Conservation (phyloP, 2,329 filamentous ascomycete species). For the Apiospora pterosperma region DNA sequence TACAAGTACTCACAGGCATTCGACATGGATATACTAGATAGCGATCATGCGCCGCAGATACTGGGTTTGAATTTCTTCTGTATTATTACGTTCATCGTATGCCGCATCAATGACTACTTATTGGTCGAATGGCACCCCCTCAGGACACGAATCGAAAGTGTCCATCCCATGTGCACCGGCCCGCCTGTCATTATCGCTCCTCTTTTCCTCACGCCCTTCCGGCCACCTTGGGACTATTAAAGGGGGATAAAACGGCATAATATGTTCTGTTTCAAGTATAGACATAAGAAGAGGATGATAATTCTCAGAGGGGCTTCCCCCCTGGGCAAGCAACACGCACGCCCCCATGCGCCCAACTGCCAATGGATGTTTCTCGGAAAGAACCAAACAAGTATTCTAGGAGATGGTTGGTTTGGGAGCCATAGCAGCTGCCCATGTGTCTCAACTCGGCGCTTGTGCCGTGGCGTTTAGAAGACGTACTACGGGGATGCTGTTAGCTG, state of each 20-base stretch:
- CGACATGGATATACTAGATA: neutral
- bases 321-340: neutral
- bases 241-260: neutral
- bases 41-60: neutral
- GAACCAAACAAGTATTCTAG: neutral
- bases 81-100: constrained; percentile 1
- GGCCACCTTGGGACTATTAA: neutral
- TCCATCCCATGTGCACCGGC: neutral
- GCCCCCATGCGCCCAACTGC: neutral
- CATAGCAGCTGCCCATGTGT: neutral
- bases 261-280: neutral
- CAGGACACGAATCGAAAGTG: neutral
- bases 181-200: neutral
- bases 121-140: neutral
- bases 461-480: constrained; percentile 3
- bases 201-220: neutral
- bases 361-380: neutral
- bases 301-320: neutral
- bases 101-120: neutral
- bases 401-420: neutral
- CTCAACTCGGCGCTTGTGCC: neutral
- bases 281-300: neutral
- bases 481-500: neutral
- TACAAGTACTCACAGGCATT: neutral
- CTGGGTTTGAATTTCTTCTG: neutral